Percentiles rank a stretch among this genome's conserved stretches.
Evolutionary conservation across 2,329 filamentous ascomycete species (phyloP).

Genomic region (Lachnellula occidentalis): DNA sequence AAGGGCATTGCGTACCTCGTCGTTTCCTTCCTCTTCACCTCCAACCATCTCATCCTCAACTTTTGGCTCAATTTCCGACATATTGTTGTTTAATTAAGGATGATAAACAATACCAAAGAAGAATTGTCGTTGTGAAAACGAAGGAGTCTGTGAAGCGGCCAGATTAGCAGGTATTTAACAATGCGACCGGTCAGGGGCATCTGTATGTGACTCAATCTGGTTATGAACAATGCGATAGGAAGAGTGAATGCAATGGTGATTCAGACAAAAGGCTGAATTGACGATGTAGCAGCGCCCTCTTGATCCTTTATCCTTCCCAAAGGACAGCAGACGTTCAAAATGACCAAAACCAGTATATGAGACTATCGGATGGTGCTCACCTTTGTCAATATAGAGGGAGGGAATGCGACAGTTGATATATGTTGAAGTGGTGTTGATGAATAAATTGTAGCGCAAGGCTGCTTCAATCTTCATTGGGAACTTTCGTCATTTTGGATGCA

Average conservation of each 20-base stretch:
- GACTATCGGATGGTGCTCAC: background rate
- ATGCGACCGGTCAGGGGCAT: no score
- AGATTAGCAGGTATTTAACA: background rate
- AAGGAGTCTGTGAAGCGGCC: background rate
- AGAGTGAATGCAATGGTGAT: background rate
- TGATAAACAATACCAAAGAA: background rate
- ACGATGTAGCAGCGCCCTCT: no score
- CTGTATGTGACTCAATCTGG: no score
- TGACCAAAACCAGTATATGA: background rate
- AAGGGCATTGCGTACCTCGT: constrained; percentile 24
- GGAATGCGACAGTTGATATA: background rate
- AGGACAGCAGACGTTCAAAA: background rate
- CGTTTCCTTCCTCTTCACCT: constrained; percentile 28
- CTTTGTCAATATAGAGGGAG: background rate
- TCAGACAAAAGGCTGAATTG: background rate
- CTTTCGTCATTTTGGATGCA: background rate
- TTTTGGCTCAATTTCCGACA: constrained; percentile 27
- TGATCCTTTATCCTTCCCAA: no score
- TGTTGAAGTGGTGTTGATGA: background rate
- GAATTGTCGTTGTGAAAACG: constrained; percentile 1
- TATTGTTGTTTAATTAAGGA: constrained; percentile 10
- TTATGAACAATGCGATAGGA: background rate
- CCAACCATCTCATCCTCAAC: constrained; percentile 25
- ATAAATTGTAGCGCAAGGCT: background rate
- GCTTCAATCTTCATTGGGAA: background rate